Base-by-base conservation (phyloP, 192 early-diverging fungal species). In the Paraglomus occultum region DNA sequence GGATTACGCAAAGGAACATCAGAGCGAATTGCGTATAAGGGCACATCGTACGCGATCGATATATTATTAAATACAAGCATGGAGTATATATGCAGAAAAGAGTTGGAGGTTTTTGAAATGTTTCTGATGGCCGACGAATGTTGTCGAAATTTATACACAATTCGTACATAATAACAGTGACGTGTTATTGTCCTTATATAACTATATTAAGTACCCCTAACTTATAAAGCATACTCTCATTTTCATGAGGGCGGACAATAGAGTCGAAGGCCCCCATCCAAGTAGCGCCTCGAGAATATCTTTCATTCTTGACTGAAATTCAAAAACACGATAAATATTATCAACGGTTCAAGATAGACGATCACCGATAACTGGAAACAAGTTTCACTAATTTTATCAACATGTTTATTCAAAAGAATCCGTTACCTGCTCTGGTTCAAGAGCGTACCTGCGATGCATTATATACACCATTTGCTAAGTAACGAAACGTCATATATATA, bases 261-360 rank as follows among this genome's bases (percentile, higher is more conserved):
- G 31, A 31, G 31, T 31, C 31, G 31, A 31, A 31, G 31, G 31
- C 31, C 31, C 31, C 31, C 31, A 31, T 31, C 31, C 1, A 31
- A 31, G 31, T 31, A 31, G 31, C 31, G 31, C 31, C n/a, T n/a
- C n/a, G n/a, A n/a, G 31, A 31, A 31, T 31, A 31, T 31, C 77
- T 99, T 42, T 88, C 94, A 0, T 95, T 94, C 73, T 78, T 99
- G 51, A 81, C 89, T 42, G 88, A 89, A 54, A 87, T 99, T 42
- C 85, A 92, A 23, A 83, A 83, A 17, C 74, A 94, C n/a, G 80
- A 88, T 31, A 82, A 83, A 46, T 83, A 89, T 55, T 94, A 94
- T 69, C 93, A 94, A 65, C 87, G 89, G 1, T 97, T 83, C 82
- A 80, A 77, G 66, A 97, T 99, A 60, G 93, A 99, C 60, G 90